Evolutionary conservation across 495 filamentous ascomycete genomes (phyloP).

Genomic region (Diplogelasinospora grovesii): DNA sequence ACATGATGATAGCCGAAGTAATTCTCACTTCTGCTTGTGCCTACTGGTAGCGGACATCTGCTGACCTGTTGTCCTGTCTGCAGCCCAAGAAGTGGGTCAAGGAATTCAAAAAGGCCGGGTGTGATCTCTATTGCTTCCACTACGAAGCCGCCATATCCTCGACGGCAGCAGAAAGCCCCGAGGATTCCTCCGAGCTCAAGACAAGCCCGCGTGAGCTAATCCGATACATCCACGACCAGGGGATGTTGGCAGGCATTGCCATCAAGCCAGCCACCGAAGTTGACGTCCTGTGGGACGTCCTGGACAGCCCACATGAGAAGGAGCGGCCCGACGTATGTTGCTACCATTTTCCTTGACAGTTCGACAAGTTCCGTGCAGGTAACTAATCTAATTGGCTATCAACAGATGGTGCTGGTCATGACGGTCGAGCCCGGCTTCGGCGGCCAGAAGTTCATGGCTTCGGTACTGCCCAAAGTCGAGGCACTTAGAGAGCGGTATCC

Average conservation of each 20-base stretch:
- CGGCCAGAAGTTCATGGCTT: slow-evolving; percentile 96
- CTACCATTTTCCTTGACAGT: too few relatives aligned
- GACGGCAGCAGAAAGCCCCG: slow-evolving; percentile 73
- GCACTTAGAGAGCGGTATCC: slow-evolving; percentile 80
- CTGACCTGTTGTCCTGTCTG: background rate
- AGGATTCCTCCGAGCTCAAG: slow-evolving; percentile 52
- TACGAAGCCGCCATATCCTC: slow-evolving; percentile 90
- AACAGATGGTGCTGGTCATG: slow-evolving; percentile 96
- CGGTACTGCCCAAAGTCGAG: slow-evolving; percentile 85
- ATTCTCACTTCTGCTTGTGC: background rate
- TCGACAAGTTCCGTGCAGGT: too few relatives aligned
- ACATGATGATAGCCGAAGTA: slow-evolving; percentile 99
- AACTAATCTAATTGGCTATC: background rate
- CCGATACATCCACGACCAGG: slow-evolving; percentile 77
- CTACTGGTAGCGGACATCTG: slow-evolving; percentile 6
- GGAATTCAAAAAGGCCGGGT: slow-evolving; percentile 88
- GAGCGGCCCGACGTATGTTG: slow-evolving; percentile 82
- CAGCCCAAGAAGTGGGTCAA: slow-evolving; percentile 97
- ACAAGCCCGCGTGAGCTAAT: slow-evolving; percentile 83
- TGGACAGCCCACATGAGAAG: slow-evolving; percentile 60
- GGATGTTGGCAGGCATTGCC: slow-evolving; percentile 88
- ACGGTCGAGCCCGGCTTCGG: slow-evolving; percentile 97
- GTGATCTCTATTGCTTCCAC: slow-evolving; percentile 98
- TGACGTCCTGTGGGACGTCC: slow-evolving; percentile 83
- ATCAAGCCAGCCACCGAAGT: slow-evolving; percentile 90